Evolutionary conservation across 2,329 filamentous ascomycete species (phyloP).

Genomic region (Curvularia hawaiiensis): DNA sequence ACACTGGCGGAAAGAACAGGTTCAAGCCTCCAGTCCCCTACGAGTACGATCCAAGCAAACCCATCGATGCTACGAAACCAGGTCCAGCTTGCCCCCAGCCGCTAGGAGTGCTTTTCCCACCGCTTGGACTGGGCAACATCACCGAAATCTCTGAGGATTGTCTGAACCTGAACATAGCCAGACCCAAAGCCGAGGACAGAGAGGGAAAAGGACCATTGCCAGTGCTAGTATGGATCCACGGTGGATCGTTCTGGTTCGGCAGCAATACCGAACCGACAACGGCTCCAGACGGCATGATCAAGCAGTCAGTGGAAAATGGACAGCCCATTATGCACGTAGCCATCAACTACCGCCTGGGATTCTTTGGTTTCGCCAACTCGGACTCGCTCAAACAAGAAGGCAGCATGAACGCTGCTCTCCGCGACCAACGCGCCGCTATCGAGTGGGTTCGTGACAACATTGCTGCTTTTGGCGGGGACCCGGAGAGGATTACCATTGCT

Average conservation of each 20-base stretch:
- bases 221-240: constrained; percentile 66
- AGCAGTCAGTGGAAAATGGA: constrained; percentile 53
- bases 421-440: constrained; percentile 47
- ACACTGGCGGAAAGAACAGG: constrained; percentile 53
- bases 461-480: constrained; percentile 42
- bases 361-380: constrained; percentile 48
- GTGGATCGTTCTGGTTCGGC: constrained; percentile 49
- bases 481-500: constrained; percentile 46
- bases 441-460: constrained; percentile 50
- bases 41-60: constrained; percentile 38
- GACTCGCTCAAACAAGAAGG: constrained; percentile 38
- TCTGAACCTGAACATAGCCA: constrained; percentile 64
- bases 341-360: constrained; percentile 46
- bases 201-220: constrained; percentile 51
- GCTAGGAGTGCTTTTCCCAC: constrained; percentile 34
- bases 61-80: constrained; percentile 48
- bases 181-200: constrained; percentile 51
- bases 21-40: constrained; percentile 54
- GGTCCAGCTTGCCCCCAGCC: constrained; percentile 55
- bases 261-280: constrained; percentile 44
- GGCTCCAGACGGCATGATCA: constrained; percentile 53
- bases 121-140: constrained; percentile 43
- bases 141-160: constrained; percentile 59
- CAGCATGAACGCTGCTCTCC: constrained; percentile 46
- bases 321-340: constrained; percentile 46